Evolutionary conservation across 768 basidiomycete species (phyloP).

Genomic region (Psilocybe azurescens): DNA sequence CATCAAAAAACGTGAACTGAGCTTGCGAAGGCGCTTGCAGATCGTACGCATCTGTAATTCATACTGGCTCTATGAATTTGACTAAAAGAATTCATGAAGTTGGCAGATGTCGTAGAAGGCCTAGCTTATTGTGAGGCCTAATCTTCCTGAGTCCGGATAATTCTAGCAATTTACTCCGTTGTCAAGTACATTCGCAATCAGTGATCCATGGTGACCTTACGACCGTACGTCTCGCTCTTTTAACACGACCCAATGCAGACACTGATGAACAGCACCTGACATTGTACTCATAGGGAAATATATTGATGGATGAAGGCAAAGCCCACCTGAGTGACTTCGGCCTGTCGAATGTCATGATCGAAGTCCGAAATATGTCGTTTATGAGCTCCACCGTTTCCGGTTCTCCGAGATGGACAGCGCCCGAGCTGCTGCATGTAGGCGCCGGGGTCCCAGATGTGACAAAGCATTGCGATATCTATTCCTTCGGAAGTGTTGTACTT

Average conservation of each 20-base stretch:
- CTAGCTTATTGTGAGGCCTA: conserved; percentile 3
- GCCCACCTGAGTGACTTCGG: conserved; percentile 43
- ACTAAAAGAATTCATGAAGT: conserved; percentile 1
- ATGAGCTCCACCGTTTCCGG: conserved; percentile 34
- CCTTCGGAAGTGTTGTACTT: conserved; percentile 39
- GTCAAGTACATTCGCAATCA: conserved; percentile 4
- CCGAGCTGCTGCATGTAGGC: conserved; percentile 29
- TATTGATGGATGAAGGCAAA: conserved; percentile 37
- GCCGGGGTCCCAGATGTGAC: conserved; percentile 13
- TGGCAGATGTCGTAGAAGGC: conserved; percentile 9
- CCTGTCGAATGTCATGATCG: conserved; percentile 32
- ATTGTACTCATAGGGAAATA: conserved; percentile 34
- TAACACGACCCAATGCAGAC: not conserved
- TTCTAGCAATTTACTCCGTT: not conserved
- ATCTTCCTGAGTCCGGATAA: not conserved
- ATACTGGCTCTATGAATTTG: not conserved
- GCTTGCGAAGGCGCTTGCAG: not conserved
- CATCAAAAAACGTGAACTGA: not conserved
- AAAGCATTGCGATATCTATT: conserved; percentile 37
- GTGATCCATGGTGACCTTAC: conserved; percentile 15
- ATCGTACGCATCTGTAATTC: not conserved
- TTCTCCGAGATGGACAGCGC: conserved; percentile 39
- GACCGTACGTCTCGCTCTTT: not conserved
- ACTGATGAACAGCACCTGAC: not conserved
- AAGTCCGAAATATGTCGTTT: conserved; percentile 24